Evolutionary conservation across 345 rosid genomes (phyloP), one percentile per base, ranked within the genome.

Genomic region (Brassica napus): DNA sequence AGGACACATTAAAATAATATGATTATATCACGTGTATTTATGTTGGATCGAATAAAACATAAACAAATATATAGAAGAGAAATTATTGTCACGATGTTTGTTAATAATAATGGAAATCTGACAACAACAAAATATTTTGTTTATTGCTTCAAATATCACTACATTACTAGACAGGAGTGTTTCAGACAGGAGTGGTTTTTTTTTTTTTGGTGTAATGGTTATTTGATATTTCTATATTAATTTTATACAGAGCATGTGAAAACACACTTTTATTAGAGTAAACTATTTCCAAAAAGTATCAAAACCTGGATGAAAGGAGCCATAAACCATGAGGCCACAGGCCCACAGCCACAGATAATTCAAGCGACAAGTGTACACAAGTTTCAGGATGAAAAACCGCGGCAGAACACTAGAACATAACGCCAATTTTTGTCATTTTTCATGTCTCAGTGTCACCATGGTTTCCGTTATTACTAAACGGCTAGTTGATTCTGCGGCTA

Each of bases 361-460:
- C 0, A 31, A 55, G 23, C 60, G 54, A 78, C 77, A 72, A 57
- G 21, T 78, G 73, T 44, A 65, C 31, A 52, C 21, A 1, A 1
- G 72, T 78, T 74, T 77, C 49, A 10, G 26, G 55, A 8, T 39
- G 47, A 65, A 78, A 71, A 71, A 65, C 77, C 67, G 12, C 67
- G 60, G 76, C 42, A 0, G 34, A 77, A 18, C 72, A 39, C 71
- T 65, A 0, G 60, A 64, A 18, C 72, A 31, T 54, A 54, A 39
- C 73, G 55, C 23, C 14, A 34, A 47, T 18, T 8, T 24, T 65
- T 63, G 44, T 44, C 76, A 47, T 2, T 18, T 39, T 61, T 7
- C 37, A 52, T 75, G 70, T 69, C 30, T 49, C 42, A 32, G 31
- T 28, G 31, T 28, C 54, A 9, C 21, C 61, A 42, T 18, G 52